Percentiles rank a stretch among this genome's conserved stretches.
Evolutionary conservation across 176 grass and related monocot species (phyloP).

Genomic region (Elymus sibiricus): DNA sequence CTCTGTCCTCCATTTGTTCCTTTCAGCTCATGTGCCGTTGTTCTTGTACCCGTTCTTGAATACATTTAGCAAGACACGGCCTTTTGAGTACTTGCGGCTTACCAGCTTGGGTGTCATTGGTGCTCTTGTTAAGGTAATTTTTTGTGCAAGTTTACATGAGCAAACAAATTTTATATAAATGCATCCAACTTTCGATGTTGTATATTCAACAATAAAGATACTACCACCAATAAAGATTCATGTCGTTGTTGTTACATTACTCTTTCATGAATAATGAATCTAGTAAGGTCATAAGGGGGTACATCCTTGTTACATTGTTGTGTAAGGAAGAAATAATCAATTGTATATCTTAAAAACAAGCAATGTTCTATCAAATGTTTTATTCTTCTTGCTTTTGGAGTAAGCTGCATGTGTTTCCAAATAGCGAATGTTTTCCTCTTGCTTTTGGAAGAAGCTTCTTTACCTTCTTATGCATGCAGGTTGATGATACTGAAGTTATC

Average conservation of each 20-base stretch:
- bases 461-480: conserved; percentile 42
- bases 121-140: conserved; percentile 93
- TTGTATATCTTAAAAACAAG: neutral
- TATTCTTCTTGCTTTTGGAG: neutral
- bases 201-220: too few species aligned
- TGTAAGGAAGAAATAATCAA: neutral
- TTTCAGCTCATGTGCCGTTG: conserved; percentile 88
- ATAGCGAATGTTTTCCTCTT: neutral
- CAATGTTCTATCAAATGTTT: neutral
- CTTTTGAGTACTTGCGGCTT: conserved; percentile 92
- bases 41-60: conserved; percentile 97
- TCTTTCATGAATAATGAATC: neutral
- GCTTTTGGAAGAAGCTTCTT: neutral
- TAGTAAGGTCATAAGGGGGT: neutral
- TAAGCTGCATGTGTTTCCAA: neutral
- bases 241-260: neutral
- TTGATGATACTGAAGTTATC: conserved; percentile 98
- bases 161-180: neutral
- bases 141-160: neutral
- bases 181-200: neutral
- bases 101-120: conserved; percentile 97
- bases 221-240: neutral
- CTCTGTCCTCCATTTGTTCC: neutral
- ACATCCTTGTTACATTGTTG: neutral
- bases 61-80: conserved; percentile 94